Base-by-base conservation (phyloP, 306 rosid species). In the Luffa acutangula region DNA sequence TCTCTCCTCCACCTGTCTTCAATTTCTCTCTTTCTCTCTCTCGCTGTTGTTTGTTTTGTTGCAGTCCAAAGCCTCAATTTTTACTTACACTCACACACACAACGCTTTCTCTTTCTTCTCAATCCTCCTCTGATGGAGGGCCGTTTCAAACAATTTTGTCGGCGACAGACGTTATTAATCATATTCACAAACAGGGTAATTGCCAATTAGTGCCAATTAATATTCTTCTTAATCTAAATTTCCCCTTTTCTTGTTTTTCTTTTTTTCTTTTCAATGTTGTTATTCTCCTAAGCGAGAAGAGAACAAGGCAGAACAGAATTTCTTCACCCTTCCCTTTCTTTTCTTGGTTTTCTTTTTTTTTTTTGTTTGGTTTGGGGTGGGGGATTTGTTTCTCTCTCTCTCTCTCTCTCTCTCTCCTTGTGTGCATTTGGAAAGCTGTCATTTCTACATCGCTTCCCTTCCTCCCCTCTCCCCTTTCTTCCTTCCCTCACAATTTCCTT, bases 141-240 rank as follows among this genome's bases (percentile, higher is more conserved):
- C 93, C 93, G 91, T 89, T 94, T 86, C 84, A 81, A 87, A 88
- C 88, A 78, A 83, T 78, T 80, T 82, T 92, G 97, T 94, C 97
- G 97, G 98, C 90, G 84, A 88, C 76, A 91, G 86, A 91, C 91
- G 92, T 88, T 93, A 87, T 81, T 89, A 86, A 89, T 91, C 91
- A 92, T 88, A 66, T 81, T 79, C 67, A 80, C 80, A 76, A 45
- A 41, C 51, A 10, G 43, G 72, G 81, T 81, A 79, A 87, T 86
- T 81, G n/a, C 78, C 82, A 82, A 83, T 91, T 87, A 85, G 78
- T 85, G 81, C 63, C 85, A 80, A 84, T 85, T 85, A 80, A 72
- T 86, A 39, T 76, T 71, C 77, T 69, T 48, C 36, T 52, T 63
- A 15, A 58, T n/a, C 37, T 21, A 21, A 63, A 54, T 58, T 58